Evolutionary conservation across 75 land plant species (phyloP), one percentile per base, ranked within the genome.

Genomic region (Pinus tabuliformis): DNA sequence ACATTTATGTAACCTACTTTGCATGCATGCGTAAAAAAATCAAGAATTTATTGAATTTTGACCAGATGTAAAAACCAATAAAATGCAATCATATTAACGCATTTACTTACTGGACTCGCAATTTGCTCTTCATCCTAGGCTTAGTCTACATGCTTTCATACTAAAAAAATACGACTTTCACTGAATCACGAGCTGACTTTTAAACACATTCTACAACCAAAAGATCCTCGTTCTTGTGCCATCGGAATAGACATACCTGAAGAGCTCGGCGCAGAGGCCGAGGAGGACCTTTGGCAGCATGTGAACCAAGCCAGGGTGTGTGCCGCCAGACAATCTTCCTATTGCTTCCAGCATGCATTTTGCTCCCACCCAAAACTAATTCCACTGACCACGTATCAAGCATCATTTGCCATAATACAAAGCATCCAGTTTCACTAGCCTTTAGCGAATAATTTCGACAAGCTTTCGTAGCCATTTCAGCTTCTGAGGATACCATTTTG

Each of bases 301-400:
- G 91, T 1, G 86, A 78, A 42, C 84, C 88, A 60, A 89, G 88
- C 75, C 83, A 81, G 1, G 92, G 83, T 39, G 86, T 90, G 58
- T 92, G 91, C 16, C 95, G 60, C 97, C 97, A 94, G 1, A 91
- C 87, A 16, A 92, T 62, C 74, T 90, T 84, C 6, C 94, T 95
- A 72, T 92, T 79, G 82, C 95, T 78, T 13, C 97, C 97, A 33
- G 87, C 94, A 16, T 80, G 83, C 17, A 94, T 80, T 78, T 89
- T 92, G 83, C 84, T 84, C 0, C 91, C 94, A 4, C 81, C 92
- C 12, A 94, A 75, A 20, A 89, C 84, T 39, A 92, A 82, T 85
- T 94, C 97, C 30, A 92, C 54, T 76, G 77, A 84, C 97, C 97
- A 94, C 56, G 87, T 66, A 42, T 92, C 95, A 0, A 92, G 95